These are phyloP conservation scores for Carex myosuroides DNA, from an alignment of 176 grass and related monocot species.

Conservation along the genomic window DNA sequence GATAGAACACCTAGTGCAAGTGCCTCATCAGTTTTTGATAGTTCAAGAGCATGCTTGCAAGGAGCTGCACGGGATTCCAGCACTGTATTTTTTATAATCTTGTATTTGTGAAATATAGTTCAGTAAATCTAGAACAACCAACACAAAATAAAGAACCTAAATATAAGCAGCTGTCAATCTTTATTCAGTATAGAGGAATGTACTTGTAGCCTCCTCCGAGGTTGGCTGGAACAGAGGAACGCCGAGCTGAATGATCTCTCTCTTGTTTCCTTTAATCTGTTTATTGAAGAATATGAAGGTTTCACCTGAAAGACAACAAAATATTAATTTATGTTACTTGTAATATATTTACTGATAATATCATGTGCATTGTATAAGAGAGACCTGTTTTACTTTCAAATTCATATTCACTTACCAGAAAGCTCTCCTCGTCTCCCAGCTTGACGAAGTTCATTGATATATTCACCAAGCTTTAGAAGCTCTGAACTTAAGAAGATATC, in stretches of 20 bases:
- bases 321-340: background rate
- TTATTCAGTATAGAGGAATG: constrained; percentile 26
- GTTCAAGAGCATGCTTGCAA: background rate
- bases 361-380: background rate
- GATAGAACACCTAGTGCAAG: background rate
- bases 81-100: background rate
- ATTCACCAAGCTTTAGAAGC: constrained; percentile 67
- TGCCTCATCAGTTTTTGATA: background rate
- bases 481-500: constrained; percentile 79
- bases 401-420: constrained; percentile 65
- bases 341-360: background rate
- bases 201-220: constrained; percentile 86
- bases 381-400: background rate
- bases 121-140: constrained; percentile 25
- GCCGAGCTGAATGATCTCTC: constrained; percentile 93
- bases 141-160: constrained; percentile 20
- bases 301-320: constrained; percentile 51
- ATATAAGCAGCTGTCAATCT: constrained; percentile 21
- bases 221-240: constrained; percentile 90
- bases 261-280: constrained; percentile 95
- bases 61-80: background rate
- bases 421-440: constrained; percentile 84
- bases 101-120: constrained; percentile 11
- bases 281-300: constrained; percentile 99
- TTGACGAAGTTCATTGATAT: constrained; percentile 79